These are phyloP conservation scores for Babesia sp. DNA, from an alignment of 169 alveolate genomes.

Conservation along the genomic window DNA sequence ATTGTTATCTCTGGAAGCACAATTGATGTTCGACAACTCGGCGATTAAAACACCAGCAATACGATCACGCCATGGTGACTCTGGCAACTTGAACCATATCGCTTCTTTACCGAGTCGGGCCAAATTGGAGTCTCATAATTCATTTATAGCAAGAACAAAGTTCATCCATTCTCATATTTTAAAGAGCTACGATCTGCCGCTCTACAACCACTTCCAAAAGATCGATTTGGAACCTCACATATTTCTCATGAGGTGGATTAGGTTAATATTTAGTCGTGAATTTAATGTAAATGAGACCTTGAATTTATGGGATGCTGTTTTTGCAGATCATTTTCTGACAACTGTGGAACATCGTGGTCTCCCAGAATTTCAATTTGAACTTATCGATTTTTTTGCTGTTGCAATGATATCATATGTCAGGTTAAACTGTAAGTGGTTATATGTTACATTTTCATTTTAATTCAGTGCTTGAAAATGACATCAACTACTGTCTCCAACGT, in stretches of 20 bases:
- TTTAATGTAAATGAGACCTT: slow-evolving; percentile 73
- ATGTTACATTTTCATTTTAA: not conserved
- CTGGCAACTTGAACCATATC: slow-evolving; percentile 7
- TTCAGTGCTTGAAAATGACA: slow-evolving; percentile 65
- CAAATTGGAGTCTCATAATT: slow-evolving; percentile 47
- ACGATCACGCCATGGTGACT: not conserved
- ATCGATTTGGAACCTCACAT: slow-evolving; percentile 77
- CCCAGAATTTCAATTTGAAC: slow-evolving; percentile 25
- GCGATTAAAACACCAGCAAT: slow-evolving; percentile 51
- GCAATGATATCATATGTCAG: slow-evolving; percentile 64
- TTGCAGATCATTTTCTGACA: slow-evolving; percentile 33
- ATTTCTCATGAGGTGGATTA: slow-evolving; percentile 79
- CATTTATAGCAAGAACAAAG: slow-evolving; percentile 75
- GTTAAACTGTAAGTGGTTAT: slow-evolving; percentile 18
- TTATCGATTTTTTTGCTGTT: slow-evolving; percentile 51
- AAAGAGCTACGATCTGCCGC: slow-evolving; percentile 58
- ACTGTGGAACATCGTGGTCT: not conserved
- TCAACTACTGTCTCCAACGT: slow-evolving; percentile 62
- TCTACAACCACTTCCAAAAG: slow-evolving; percentile 67
- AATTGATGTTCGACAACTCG: slow-evolving; percentile 72
- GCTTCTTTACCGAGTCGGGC: not conserved
- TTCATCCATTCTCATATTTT: slow-evolving; percentile 52
- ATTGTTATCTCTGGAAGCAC: slow-evolving; percentile 75
- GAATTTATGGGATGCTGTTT: slow-evolving; percentile 69
- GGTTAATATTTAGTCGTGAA: slow-evolving; percentile 82